These are phyloP conservation scores for Elsinoe fawcettii DNA, from an alignment of 2,329 filamentous ascomycete species.

Conservation along the genomic window DNA sequence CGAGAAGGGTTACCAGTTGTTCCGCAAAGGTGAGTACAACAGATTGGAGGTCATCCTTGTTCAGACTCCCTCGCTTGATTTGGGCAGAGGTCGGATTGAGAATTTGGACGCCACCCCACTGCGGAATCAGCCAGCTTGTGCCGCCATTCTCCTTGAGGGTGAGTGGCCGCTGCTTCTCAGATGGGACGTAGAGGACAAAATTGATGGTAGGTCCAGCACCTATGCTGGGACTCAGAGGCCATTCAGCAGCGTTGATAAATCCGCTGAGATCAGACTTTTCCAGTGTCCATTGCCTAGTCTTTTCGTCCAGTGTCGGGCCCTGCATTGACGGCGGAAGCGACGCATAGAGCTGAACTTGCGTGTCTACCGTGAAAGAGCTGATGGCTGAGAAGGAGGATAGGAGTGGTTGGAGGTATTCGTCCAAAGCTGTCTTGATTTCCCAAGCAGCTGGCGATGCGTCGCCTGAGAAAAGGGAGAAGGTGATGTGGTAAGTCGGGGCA, in stretches of 20 bases:
- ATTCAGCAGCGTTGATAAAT: slow-evolving; percentile 96
- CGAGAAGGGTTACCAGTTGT: slow-evolving; percentile 80
- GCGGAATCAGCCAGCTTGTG: slow-evolving; percentile 86
- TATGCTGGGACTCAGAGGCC: slow-evolving; percentile 91
- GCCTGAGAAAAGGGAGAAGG: slow-evolving; percentile 88
- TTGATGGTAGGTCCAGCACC: slow-evolving; percentile 90
- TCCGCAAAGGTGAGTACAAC: slow-evolving; percentile 85
- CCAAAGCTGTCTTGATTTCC: slow-evolving; percentile 78
- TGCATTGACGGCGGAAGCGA: slow-evolving; percentile 55
- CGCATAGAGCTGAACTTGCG: slow-evolving; percentile 91
- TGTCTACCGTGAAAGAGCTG: slow-evolving; percentile 93
- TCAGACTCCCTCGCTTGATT: slow-evolving; percentile 40
- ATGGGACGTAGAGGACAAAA: slow-evolving; percentile 84
- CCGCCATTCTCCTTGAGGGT: slow-evolving; percentile 51
- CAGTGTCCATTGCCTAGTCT: slow-evolving; percentile 56
- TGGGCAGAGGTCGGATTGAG: slow-evolving; percentile 48
- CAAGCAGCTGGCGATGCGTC: slow-evolving; percentile 72
- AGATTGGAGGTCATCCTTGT: slow-evolving; percentile 60
- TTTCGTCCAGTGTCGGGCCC: slow-evolving; percentile 47
- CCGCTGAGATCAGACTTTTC: slow-evolving; percentile 81
- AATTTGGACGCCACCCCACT: slow-evolving; percentile 79
- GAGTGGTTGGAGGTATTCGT: slow-evolving; percentile 73
- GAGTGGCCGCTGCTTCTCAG: slow-evolving; percentile 55
- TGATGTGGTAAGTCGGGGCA: slow-evolving; percentile 87
- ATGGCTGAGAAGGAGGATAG: slow-evolving; percentile 71